Evolutionary conservation across 2,329 filamentous ascomycete species (phyloP).

Genomic region (Calonectria ilicicola): DNA sequence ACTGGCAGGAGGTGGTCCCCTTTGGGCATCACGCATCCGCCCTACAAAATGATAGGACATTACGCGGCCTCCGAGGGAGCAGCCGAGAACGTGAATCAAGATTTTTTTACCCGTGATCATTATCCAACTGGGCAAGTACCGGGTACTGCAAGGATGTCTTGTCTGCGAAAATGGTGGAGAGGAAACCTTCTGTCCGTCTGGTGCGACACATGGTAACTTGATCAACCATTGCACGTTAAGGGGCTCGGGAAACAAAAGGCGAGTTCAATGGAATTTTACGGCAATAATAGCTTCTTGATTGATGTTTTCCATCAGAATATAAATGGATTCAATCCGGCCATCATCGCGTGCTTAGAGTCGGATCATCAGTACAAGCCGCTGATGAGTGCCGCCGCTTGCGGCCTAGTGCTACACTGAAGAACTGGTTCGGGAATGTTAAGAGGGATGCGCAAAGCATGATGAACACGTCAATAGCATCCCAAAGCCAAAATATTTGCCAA

Average conservation of each 20-base stretch:
- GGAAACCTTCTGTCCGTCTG: background rate
- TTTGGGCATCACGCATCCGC: slow-evolving; percentile 1
- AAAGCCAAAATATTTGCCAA: background rate
- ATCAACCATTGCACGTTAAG: background rate
- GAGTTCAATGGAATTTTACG: background rate
- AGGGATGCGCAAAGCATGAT: background rate
- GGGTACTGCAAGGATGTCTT: background rate
- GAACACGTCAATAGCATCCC: background rate
- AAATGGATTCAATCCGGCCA: background rate
- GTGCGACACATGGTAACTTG: background rate
- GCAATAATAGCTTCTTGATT: background rate
- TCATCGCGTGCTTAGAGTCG: background rate
- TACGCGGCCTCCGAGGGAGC: background rate
- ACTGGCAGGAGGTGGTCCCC: background rate
- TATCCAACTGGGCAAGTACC: background rate
- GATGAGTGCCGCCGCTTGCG: background rate
- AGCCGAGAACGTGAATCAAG: background rate
- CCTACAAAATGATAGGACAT: background rate
- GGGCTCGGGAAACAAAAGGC: background rate
- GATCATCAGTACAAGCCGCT: background rate
- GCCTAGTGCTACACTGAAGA: background rate
- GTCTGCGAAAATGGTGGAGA: background rate
- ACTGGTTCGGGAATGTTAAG: background rate
- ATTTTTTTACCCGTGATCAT: background rate
- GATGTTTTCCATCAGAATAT: background rate